Conservation (phyloP, 768 basidiomycete species). For the Mycena rebaudengoi region DNA sequence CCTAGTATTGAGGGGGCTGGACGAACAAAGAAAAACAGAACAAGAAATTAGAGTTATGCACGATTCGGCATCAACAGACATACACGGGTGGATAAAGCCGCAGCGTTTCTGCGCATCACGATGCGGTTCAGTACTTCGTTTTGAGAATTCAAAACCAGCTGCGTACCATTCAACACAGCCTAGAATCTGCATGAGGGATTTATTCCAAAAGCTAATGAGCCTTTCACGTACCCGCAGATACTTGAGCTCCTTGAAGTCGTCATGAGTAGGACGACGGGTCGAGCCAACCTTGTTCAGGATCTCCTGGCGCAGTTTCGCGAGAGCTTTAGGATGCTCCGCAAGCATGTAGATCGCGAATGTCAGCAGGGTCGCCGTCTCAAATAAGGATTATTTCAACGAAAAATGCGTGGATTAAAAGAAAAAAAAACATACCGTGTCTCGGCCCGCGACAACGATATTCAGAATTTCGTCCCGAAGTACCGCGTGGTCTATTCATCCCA, state of each 20-base stretch:
- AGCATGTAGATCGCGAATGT: conserved; percentile 57
- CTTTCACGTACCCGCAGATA: conserved; percentile 38
- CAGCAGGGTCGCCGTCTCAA: conserved; percentile 52
- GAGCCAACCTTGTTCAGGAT: conserved; percentile 48
- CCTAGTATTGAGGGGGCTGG: conserved; percentile 46
- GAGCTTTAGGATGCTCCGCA: conserved; percentile 52
- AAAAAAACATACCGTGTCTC: conserved; percentile 53
- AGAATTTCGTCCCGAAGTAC: conserved; percentile 56
- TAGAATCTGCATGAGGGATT: neutral
- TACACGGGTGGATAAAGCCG: conserved; percentile 20
- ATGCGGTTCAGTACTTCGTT: neutral
- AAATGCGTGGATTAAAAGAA: neutral
- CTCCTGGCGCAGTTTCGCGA: conserved; percentile 51
- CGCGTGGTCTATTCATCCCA: conserved; percentile 38
- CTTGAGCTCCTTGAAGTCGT: conserved; percentile 53
- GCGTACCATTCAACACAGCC: conserved; percentile 52
- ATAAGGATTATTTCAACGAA: no score
- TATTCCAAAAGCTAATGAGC: no score
- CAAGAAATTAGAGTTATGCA: neutral
- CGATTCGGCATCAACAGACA: neutral
- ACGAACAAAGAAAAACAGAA: neutral
- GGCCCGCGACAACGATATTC: conserved; percentile 65
- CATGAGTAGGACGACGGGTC: conserved; percentile 45
- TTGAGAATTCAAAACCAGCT: neutral
- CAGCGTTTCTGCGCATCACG: conserved; percentile 14